A percentile compares a stretch with the other conserved stretches of the same genome.
phyloP scores from a whole-genome alignment of 371 early-diverging fungal species.

The Funneliformis caledonium region DNA sequence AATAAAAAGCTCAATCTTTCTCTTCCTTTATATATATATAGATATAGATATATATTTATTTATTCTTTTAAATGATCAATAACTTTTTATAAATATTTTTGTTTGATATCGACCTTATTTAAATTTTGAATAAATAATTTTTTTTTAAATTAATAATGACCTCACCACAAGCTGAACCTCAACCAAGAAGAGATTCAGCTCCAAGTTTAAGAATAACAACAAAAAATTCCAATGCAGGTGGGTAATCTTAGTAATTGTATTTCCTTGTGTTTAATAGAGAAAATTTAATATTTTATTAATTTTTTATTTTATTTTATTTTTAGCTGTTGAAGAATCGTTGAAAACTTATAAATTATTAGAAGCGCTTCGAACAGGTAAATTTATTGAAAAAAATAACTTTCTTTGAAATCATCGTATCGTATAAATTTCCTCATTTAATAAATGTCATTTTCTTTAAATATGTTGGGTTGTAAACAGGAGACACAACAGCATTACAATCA shows the following conservation, averaged over 20 bases:
- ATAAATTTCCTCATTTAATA: neutral
- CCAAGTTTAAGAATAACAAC: neutral
- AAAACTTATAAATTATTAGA: constrained; percentile 39
- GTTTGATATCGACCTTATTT: too few species aligned
- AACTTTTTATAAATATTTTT: too few species aligned
- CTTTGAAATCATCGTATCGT: neutral
- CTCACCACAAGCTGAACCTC: neutral
- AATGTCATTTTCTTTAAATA: neutral
- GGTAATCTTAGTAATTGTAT: neutral
- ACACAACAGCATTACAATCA: neutral
- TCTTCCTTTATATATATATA: too few species aligned
- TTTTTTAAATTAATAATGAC: constrained; percentile 1
- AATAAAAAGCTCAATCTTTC: too few species aligned
- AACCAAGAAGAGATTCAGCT: neutral
- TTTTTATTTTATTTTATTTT: neutral
- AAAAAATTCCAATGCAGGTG: neutral
- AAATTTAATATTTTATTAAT: neutral
- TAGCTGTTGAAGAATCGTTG: constrained; percentile 39
- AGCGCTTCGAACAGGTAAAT: constrained; percentile 31
- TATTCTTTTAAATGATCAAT: too few species aligned
- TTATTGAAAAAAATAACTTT: neutral
- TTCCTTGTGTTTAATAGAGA: neutral
- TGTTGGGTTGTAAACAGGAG: neutral
- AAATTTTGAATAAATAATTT: too few species aligned
- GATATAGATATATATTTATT: too few species aligned